Percentiles rank a stretch among this genome's conserved stretches.
Conservation (phyloP, 345 rosid species). For the Salix koriyanagi region DNA sequence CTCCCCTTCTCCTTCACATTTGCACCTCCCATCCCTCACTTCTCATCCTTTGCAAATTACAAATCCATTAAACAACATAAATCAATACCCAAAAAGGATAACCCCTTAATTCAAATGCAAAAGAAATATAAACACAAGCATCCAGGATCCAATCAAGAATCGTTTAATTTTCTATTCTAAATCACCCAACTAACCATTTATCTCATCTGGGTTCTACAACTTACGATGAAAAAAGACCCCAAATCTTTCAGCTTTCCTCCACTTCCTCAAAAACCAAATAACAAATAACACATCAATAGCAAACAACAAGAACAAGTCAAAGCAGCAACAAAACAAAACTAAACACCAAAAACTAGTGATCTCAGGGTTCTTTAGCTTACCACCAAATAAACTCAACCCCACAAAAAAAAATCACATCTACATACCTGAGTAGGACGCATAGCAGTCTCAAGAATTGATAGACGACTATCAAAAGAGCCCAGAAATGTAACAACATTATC, state of each 20-base stretch:
- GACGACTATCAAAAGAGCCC: constrained; percentile 94
- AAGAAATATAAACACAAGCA: not conserved
- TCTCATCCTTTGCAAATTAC: too few species aligned
- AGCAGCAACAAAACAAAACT: not conserved
- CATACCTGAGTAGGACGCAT: constrained; percentile 96
- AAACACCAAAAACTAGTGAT: constrained; percentile 2
- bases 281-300: not conserved
- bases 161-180: not conserved
- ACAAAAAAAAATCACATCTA: not conserved
- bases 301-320: constrained; percentile 6
- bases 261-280: not conserved
- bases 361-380: not conserved
- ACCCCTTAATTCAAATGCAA: too few species aligned
- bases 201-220: not conserved
- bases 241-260: not conserved
- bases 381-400: not conserved
- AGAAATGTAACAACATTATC: constrained; percentile 82
- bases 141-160: not conserved
- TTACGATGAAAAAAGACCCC: not conserved
- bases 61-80: too few species aligned
- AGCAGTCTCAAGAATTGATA: constrained; percentile 92
- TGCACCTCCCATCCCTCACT: too few species aligned
- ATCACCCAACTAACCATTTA: not conserved
- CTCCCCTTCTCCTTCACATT: too few species aligned
- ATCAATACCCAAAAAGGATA: too few species aligned